Conservation (phyloP, 768 basidiomycete genomes). For the Boletellus ananas region DNA sequence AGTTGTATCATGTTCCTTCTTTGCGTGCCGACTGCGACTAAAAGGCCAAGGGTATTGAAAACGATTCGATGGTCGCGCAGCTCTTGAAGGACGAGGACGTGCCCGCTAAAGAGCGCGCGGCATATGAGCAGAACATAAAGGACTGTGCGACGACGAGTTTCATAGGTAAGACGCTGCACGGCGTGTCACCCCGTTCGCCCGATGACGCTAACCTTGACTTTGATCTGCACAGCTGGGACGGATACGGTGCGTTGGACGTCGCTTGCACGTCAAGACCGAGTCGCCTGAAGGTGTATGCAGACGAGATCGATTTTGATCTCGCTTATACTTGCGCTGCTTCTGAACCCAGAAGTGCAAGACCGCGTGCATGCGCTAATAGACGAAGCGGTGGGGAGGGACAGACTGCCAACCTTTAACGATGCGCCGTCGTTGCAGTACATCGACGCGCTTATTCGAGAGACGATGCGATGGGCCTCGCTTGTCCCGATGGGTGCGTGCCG, state of each 20-base stretch:
- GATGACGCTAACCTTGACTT: background rate
- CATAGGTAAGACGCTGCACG: slow-evolving; percentile 12
- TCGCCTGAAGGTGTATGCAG: slow-evolving; percentile 7
- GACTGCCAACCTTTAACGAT: slow-evolving; percentile 17
- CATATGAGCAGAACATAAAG: slow-evolving; percentile 18
- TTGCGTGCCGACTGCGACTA: background rate
- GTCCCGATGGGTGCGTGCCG: slow-evolving; percentile 18
- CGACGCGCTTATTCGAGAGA: slow-evolving; percentile 22
- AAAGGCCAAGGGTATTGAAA: slow-evolving; percentile 20
- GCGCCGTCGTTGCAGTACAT: slow-evolving; percentile 16
- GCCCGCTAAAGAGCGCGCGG: background rate
- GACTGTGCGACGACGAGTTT: slow-evolving; percentile 17
- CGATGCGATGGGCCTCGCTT: slow-evolving; percentile 19
- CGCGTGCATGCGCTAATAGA: slow-evolving; percentile 19
- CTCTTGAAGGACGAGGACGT: slow-evolving; percentile 4
- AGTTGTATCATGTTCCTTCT: no score
- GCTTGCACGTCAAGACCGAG: background rate
- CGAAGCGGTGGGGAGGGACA: slow-evolving; percentile 15
- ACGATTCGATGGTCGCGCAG: slow-evolving; percentile 23
- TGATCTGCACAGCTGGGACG: slow-evolving; percentile 8
- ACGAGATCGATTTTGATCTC: slow-evolving; percentile 10
- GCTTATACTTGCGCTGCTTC: slow-evolving; percentile 18
- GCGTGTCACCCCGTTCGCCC: background rate
- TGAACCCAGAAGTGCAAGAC: slow-evolving; percentile 22
- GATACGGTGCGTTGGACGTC: slow-evolving; percentile 10